Evolutionary conservation across 768 basidiomycete species (phyloP).

Genomic region (Russula dissimulans): DNA sequence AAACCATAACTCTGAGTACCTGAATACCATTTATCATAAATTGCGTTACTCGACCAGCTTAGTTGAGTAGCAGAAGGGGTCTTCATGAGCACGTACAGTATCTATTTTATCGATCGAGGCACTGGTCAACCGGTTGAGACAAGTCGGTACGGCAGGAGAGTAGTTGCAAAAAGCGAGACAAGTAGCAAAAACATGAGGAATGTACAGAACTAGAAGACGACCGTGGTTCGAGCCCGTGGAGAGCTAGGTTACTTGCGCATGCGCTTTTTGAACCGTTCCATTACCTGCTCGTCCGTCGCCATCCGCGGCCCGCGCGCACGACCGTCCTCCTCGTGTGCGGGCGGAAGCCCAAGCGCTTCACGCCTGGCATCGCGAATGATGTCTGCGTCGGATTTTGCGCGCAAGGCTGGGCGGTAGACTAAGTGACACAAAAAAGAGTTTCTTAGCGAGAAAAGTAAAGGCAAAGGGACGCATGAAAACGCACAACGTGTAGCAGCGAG

Average conservation of each 20-base stretch:
- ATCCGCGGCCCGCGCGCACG: conserved; percentile 48
- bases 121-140: too few species aligned
- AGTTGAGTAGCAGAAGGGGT: not conserved
- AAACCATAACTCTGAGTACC: not conserved
- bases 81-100: too few species aligned
- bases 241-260: conserved; percentile 55
- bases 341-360: conserved; percentile 72
- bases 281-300: conserved; percentile 89
- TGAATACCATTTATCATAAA: not conserved
- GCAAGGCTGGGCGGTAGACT: conserved; percentile 83
- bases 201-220: not conserved
- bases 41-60: not conserved
- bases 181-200: not conserved
- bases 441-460: not conserved
- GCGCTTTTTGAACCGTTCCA: conserved; percentile 97
- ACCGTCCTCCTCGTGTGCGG: conserved; percentile 37
- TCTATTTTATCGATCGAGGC: too few species aligned
- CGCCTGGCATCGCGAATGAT: conserved; percentile 82
- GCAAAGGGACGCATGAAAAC: conserved; percentile 22
- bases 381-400: conserved; percentile 78
- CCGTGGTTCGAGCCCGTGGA: too few species aligned
- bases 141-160: too few species aligned
- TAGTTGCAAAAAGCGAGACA: too few species aligned
- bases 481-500: conserved; percentile 81
- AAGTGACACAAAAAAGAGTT: not conserved